A percentile compares a stretch with the other conserved stretches of the same genome.
phyloP scores from a whole-genome alignment of 108 stramenopile species.

The Epithemia pelagica region DNA sequence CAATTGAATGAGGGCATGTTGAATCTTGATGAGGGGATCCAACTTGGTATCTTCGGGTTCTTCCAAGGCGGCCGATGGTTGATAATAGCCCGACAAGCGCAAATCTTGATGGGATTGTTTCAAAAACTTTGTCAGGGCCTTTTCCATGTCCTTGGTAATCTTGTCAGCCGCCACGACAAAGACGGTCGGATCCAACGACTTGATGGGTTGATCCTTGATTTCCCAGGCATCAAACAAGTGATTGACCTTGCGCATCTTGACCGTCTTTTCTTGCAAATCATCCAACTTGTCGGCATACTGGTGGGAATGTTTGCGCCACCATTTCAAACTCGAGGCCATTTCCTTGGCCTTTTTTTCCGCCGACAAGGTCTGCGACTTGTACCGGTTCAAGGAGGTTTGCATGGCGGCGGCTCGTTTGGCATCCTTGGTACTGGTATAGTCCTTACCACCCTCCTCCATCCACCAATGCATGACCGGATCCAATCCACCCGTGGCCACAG shows the following conservation, averaged over 20 bases:
- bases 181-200: constrained; percentile 2
- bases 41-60: neutral
- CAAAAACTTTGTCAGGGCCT: constrained; percentile 17
- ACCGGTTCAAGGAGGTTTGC: neutral
- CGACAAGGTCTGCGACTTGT: neutral
- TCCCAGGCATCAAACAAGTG: constrained; percentile 32
- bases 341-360: constrained; percentile 30
- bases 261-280: constrained; percentile 19
- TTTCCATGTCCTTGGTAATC: constrained; percentile 11
- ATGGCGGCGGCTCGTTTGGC: constrained; percentile 7
- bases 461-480: constrained; percentile 34
- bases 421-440: constrained; percentile 14
- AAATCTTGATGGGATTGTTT: neutral
- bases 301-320: constrained; percentile 24
- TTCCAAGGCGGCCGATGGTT: neutral
- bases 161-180: constrained; percentile 4
- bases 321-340: constrained; percentile 22
- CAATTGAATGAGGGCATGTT: constrained; percentile 29
- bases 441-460: constrained; percentile 16
- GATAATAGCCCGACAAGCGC: neutral
- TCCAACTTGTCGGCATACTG: constrained; percentile 14
- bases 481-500: constrained; percentile 19
- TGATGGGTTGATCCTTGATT: constrained; percentile 18
- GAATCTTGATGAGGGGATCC: constrained; percentile 22
- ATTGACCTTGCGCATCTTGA: constrained; percentile 32